phyloP scores from a whole-genome alignment of 208 protist genomes.

The Tritrichomonas foetus region DNA sequence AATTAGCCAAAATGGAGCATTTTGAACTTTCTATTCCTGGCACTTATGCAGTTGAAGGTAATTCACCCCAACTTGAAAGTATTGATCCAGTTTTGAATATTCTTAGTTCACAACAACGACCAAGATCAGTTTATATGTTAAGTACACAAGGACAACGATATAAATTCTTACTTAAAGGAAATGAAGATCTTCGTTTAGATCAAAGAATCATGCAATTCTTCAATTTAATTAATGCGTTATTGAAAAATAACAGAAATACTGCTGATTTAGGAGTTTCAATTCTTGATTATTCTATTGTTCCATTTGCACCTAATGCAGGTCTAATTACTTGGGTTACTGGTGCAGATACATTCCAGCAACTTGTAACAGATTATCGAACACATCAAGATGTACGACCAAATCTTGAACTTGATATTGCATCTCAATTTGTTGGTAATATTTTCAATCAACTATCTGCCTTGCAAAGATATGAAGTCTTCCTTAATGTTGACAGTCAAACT shows the following conservation, averaged over 20 bases:
- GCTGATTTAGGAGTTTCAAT: background rate
- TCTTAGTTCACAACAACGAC: background rate
- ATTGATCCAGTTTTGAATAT: background rate
- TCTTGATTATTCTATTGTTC: background rate
- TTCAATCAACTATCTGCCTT: background rate
- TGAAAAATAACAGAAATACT: background rate
- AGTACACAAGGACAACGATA: background rate
- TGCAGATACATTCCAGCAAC: constrained; percentile 14
- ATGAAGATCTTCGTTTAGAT: constrained; percentile 41
- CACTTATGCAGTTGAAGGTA: background rate
- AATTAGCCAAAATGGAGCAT: background rate
- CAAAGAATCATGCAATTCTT: constrained; percentile 42
- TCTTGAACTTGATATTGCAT: background rate
- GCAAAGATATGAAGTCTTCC: background rate
- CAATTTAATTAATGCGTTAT: background rate
- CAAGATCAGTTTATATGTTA: background rate
- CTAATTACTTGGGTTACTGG: constrained; percentile 21
- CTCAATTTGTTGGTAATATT: background rate
- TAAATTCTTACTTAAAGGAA: constrained; percentile 36
- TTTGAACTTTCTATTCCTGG: background rate
- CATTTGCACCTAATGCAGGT: constrained; percentile 25
- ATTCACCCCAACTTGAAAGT: background rate
- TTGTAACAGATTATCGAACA: background rate
- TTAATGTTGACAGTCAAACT: background rate
- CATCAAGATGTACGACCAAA: background rate